Percentiles rank a stretch among this genome's conserved stretches.
Conservation (phyloP, 176 grass and related monocot genomes). For the Poa annua region DNA sequence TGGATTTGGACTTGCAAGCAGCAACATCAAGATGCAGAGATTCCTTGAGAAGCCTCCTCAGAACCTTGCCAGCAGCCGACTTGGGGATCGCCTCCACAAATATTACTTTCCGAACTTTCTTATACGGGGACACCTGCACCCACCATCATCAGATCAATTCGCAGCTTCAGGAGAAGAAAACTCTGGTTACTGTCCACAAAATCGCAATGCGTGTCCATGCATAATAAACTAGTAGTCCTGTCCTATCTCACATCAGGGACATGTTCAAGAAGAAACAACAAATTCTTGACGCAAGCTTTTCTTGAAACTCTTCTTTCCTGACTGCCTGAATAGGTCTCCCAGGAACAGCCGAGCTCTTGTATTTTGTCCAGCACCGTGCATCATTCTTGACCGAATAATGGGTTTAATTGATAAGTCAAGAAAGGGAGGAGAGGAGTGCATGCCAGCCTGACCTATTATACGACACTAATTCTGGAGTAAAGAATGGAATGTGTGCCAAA, state of each 20-base stretch:
- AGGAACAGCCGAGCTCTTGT: background rate
- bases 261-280: conserved; percentile 38
- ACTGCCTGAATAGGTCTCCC: conserved; percentile 20
- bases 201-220: background rate
- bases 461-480: background rate
- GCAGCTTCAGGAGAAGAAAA: background rate
- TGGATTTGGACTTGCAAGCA: conserved; percentile 1
- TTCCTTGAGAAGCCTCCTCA: conserved; percentile 68
- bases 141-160: conserved; percentile 5
- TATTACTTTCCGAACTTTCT: conserved; percentile 86
- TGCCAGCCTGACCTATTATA: conserved; percentile 24
- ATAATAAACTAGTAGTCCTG: background rate
- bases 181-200: background rate
- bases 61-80: conserved; percentile 80
- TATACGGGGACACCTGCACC: conserved; percentile 79
- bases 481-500: conserved; percentile 26
- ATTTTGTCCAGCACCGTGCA: conserved; percentile 1
- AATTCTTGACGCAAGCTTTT: conserved; percentile 12
- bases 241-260: conserved; percentile 1
- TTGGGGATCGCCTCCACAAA: conserved; percentile 88
- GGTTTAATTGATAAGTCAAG: conserved; percentile 32
- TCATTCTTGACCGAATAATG: conserved; percentile 21
- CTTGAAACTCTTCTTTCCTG: background rate
- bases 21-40: conserved; percentile 24
- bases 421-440: conserved; percentile 35